Percentiles rank a stretch among this genome's conserved stretches.
phyloP scores from a whole-genome alignment of 192 early-diverging fungal species.

The Gryganskiella cystojenkinii region DNA sequence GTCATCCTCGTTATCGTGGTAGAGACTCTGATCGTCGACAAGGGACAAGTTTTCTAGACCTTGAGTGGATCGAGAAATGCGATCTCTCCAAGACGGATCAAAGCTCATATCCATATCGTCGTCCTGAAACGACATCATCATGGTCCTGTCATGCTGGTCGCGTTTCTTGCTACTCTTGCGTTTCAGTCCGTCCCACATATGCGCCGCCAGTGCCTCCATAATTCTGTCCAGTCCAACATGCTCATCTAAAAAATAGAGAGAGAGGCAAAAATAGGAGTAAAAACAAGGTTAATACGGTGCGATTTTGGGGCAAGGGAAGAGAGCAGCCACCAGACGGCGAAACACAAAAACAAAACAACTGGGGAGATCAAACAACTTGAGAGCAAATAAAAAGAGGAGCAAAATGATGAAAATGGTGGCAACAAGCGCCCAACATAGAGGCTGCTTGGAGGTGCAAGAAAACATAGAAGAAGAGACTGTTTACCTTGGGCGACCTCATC shows the following conservation, averaged over 20 bases:
- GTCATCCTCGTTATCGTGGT: constrained; percentile 22
- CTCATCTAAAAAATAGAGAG: constrained; percentile 27
- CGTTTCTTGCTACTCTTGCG: constrained; percentile 52
- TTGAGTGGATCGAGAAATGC: constrained; percentile 6
- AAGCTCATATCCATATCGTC: constrained; percentile 39
- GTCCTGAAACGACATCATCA: constrained; percentile 50
- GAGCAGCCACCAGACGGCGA: neutral
- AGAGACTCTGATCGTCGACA: constrained; percentile 6
- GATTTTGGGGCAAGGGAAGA: neutral
- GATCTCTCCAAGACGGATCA: constrained; percentile 22
- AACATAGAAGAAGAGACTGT: neutral
- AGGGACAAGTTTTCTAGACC: constrained; percentile 12
- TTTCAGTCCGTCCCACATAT: constrained; percentile 75
- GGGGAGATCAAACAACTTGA: neutral
- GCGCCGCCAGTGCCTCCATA: constrained; percentile 68
- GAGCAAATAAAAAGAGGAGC: no score
- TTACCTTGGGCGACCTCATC: constrained; percentile 16
- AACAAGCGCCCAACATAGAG: neutral
- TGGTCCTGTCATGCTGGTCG: constrained; percentile 41
- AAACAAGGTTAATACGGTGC: neutral
- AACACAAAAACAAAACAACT: neutral
- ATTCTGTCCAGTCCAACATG: constrained; percentile 64
- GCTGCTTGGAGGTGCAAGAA: neutral
- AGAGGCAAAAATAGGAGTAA: neutral
- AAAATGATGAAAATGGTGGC: no score